phyloP scores from a whole-genome alignment of 805 yeast species.

The Lachancea kluyveri region DNA sequence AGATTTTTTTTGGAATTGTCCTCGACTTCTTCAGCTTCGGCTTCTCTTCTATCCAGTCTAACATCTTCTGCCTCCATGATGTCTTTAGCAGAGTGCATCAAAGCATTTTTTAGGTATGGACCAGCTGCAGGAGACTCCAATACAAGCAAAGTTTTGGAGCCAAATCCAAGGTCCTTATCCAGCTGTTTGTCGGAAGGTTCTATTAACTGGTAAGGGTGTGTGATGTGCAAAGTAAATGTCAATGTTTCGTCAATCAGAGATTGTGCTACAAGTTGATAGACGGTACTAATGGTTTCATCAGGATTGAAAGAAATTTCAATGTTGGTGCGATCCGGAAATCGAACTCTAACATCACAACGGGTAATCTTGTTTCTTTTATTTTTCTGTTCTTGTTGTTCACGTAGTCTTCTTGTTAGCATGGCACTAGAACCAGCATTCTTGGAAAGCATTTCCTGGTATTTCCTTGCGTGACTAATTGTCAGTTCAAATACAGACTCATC shows the following conservation, averaged over 20 bases:
- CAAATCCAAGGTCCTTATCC: slow-evolving; percentile 37
- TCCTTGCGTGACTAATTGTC: slow-evolving; percentile 45
- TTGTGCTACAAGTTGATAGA: slow-evolving; percentile 28
- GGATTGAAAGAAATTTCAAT: slow-evolving; percentile 46
- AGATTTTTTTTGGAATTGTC: slow-evolving; percentile 10
- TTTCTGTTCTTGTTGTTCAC: slow-evolving; percentile 31
- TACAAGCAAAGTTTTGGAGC: slow-evolving; percentile 39
- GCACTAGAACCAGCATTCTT: slow-evolving; percentile 37
- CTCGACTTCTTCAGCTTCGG: background rate
- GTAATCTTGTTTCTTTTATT: slow-evolving; percentile 21
- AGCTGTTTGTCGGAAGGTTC: slow-evolving; percentile 26
- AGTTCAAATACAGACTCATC: slow-evolving; percentile 39
- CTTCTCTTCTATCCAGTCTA: slow-evolving; percentile 2
- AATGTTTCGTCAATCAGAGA: slow-evolving; percentile 25
- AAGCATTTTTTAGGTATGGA: slow-evolving; percentile 25
- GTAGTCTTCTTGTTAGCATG: slow-evolving; percentile 37
- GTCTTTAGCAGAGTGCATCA: slow-evolving; percentile 29
- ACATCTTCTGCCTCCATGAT: slow-evolving; percentile 28
- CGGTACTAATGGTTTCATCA: slow-evolving; percentile 32
- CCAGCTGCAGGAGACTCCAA: slow-evolving; percentile 28
- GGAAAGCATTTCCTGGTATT: slow-evolving; percentile 45
- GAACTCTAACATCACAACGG: slow-evolving; percentile 41
- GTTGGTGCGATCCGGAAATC: slow-evolving; percentile 51
- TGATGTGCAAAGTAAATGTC: slow-evolving; percentile 36
- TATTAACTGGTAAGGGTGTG: slow-evolving; percentile 42